Base-by-base conservation (phyloP, 2,329 filamentous ascomycete species). In the Hypomyces perniciosus region DNA sequence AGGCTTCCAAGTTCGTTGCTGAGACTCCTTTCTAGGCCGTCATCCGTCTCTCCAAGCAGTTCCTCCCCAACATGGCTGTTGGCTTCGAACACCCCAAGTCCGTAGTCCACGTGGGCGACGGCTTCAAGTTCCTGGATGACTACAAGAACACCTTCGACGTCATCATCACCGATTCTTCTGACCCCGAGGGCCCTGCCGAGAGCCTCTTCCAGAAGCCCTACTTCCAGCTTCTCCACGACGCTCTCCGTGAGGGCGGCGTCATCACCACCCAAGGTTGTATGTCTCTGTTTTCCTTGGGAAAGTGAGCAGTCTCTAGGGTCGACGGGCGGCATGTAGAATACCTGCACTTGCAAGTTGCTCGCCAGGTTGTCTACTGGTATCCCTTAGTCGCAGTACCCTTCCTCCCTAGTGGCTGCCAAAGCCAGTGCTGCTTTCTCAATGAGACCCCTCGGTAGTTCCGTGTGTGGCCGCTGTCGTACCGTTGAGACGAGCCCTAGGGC, bases 201-300 rank as follows among this genome's bases (percentile, higher is more conserved):
- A 86, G 82, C 65, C 82, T 99, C 59, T 99, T 99, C 86, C 83
- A 97, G 82, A 96, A 96, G 81, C 86, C 90, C 56, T 99, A 99
- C 83, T 99, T 97, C 74, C 80, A 96, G 80, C 85, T 99, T 61
- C 82, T 99, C 56, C 80, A 86, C 71, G 88, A 85, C 66, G 93
- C 93, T 64, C 84, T 97, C 63, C 85, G 88, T 61, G 90, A 96
- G 66, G 92, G 91, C 74, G 93, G 93, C 78, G 90, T 99, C 68
- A 97, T 99, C 76, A 92, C 90, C 75, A 99, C 93, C 70, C 93
- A 99, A 96, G 93, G 93, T 99, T 95, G 90, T 95, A 90, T 82
- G 90, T 89, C 84, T 85, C 84, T 40, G 81, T 83, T 78, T 80
- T 69, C 72, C 63, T 68, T 65, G 59, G 65, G 66, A 67, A 66